Conservation (phyloP, 2,329 filamentous ascomycete species). For the Tolypocladium cylindrosporum region DNA sequence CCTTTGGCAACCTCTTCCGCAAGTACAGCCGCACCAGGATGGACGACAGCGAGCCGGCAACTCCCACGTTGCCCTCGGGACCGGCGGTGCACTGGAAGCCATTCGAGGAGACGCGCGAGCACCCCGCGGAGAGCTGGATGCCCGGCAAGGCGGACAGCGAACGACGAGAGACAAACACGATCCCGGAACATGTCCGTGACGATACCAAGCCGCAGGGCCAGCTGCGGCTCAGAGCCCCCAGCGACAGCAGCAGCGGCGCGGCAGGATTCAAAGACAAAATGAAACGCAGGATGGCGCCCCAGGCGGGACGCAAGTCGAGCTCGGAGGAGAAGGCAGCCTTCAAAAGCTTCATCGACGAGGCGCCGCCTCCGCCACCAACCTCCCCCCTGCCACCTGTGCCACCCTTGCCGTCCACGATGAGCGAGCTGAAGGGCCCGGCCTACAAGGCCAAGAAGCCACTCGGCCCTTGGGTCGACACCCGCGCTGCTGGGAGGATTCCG, state of each 20-base stretch:
- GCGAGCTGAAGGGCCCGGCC: not conserved
- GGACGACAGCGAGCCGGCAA: not conserved
- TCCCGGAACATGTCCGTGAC: not conserved
- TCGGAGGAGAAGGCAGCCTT: conserved; percentile 13
- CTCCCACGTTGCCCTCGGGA: not conserved
- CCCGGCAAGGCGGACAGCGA: not conserved
- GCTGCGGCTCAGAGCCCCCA: conserved; percentile 11
- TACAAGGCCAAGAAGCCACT: conserved; percentile 15
- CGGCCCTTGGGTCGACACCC: conserved; percentile 13
- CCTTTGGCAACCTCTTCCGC: conserved; percentile 15
- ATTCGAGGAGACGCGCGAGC: not conserved
- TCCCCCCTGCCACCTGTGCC: conserved; percentile 16
- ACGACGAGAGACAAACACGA: not conserved
- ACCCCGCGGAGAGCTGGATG: not conserved
- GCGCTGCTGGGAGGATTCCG: conserved; percentile 4
- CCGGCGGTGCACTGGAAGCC: not conserved
- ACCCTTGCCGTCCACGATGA: conserved; percentile 9
- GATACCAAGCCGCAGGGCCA: not conserved
- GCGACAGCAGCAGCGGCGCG: conserved; percentile 6
- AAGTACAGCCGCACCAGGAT: conserved; percentile 13
- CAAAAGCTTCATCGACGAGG: conserved; percentile 12
- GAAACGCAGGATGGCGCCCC: not conserved
- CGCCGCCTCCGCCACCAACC: conserved; percentile 11
- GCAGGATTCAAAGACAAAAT: conserved; percentile 4
- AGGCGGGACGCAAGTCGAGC: conserved; percentile 7